Conservation (phyloP, 2,329 filamentous ascomycete species). For the Phyllosticta ampelicida region DNA sequence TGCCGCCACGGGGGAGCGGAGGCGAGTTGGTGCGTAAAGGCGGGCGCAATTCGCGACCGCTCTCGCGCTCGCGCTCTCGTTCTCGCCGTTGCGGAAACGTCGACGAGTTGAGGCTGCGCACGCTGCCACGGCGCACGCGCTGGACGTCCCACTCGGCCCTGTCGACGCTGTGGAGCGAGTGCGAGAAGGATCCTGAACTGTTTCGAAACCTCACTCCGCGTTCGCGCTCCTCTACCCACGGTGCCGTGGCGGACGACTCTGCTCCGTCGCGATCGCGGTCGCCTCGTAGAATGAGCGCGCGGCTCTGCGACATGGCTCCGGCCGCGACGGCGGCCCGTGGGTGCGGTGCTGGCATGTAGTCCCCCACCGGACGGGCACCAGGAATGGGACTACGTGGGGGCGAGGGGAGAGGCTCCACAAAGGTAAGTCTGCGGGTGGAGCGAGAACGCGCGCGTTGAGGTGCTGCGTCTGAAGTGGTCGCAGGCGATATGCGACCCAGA, state of each 20-base stretch:
- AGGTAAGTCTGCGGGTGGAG: background rate
- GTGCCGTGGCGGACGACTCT: background rate
- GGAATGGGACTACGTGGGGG: background rate
- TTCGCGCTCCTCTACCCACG: background rate
- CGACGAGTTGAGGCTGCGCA: background rate
- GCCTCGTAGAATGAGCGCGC: background rate
- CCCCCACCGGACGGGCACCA: background rate
- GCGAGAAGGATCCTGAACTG: background rate
- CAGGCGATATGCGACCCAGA: background rate
- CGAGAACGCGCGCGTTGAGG: background rate
- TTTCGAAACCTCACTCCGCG: background rate
- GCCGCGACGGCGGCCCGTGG: background rate
- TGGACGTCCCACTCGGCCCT: background rate
- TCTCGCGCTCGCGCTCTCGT: background rate
- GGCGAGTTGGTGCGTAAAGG: background rate
- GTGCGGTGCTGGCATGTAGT: background rate
- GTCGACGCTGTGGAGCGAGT: background rate
- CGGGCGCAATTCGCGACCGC: background rate
- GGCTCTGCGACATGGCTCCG: background rate
- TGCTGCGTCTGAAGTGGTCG: background rate
- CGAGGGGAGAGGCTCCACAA: background rate
- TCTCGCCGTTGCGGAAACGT: background rate
- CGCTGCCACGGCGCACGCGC: background rate
- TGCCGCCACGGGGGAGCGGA: background rate
- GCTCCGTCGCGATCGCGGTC: background rate